Conservation (phyloP, 73 alveolate species). For the Paramecium pentaurelia region DNA sequence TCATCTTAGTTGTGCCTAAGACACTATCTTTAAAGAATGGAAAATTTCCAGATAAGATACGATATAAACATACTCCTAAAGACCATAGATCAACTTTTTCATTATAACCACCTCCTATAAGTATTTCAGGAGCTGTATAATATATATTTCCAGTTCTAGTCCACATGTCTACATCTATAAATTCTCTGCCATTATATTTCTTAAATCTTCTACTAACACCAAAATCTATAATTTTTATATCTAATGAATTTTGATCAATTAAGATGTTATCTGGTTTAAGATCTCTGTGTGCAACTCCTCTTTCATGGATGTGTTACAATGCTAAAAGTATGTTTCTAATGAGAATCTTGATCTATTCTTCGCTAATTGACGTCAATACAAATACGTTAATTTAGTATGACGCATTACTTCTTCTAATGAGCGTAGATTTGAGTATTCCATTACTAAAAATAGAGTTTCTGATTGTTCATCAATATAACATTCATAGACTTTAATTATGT, state of each 20-base stretch:
- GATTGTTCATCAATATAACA: conserved; percentile 44
- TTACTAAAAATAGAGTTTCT: conserved; percentile 17
- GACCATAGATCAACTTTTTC: conserved; percentile 93
- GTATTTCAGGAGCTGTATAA: conserved; percentile 58
- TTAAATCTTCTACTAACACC: conserved; percentile 39
- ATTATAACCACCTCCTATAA: conserved; percentile 75
- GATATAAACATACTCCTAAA: conserved; percentile 74
- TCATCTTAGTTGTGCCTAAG: background rate
- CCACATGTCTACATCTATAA: conserved; percentile 51
- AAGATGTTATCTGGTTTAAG: conserved; percentile 86
- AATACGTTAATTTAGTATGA: conserved; percentile 11
- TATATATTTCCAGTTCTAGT: conserved; percentile 56
- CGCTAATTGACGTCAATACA: conserved; percentile 11
- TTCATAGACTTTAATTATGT: conserved; percentile 48
- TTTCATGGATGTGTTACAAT: conserved; percentile 11
- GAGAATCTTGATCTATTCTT: background rate
- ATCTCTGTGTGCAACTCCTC: conserved; percentile 74
- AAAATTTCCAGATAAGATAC: conserved; percentile 57
- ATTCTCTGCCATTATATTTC: background rate
- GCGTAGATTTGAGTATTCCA: conserved; percentile 26
- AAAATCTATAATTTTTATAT: conserved; percentile 2
- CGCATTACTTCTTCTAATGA: conserved; percentile 19
- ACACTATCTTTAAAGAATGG: conserved; percentile 64
- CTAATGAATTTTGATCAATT: background rate
- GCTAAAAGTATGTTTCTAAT: conserved; percentile 26